These are phyloP conservation scores for Berberis vulgaris DNA, from an alignment of 164 flowering plant species.

Conservation along the genomic window DNA sequence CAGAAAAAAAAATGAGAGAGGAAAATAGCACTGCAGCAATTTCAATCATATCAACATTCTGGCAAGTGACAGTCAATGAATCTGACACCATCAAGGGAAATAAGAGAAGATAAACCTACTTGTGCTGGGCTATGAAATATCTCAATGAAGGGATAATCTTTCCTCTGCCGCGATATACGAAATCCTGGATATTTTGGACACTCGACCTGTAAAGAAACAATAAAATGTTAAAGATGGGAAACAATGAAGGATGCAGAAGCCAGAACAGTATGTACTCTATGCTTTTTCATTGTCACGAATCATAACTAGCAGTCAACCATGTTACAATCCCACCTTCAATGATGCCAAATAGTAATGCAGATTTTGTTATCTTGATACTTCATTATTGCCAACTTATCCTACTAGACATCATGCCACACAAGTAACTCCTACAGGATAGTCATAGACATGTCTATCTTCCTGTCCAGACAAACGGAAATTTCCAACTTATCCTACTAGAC, in stretches of 20 bases:
- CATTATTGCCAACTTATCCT: no score
- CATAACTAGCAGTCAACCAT: neutral
- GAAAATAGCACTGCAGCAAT: neutral
- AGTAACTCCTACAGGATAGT: no score
- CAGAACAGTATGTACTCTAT: conserved; percentile 7
- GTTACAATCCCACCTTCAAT: neutral
- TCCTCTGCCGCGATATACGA: conserved; percentile 72
- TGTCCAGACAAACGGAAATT: no score
- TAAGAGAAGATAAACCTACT: conserved; percentile 21
- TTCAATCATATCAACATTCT: neutral
- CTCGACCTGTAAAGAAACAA: conserved; percentile 48
- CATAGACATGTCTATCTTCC: no score
- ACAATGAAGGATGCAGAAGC: conserved; percentile 10
- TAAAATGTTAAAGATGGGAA: neutral
- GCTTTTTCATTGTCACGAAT: conserved; percentile 19
- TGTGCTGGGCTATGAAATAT: conserved; percentile 82
- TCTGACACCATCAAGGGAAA: neutral
- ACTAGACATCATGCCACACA: no score
- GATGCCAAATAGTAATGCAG: neutral
- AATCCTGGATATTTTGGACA: conserved; percentile 97
- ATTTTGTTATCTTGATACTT: neutral
- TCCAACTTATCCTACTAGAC: no score
- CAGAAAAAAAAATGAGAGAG: neutral
- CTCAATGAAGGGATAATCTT: conserved; percentile 89
- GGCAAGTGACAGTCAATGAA: neutral